phyloP scores from a whole-genome alignment of 768 basidiomycete genomes.

The Tulasnella sp. region DNA sequence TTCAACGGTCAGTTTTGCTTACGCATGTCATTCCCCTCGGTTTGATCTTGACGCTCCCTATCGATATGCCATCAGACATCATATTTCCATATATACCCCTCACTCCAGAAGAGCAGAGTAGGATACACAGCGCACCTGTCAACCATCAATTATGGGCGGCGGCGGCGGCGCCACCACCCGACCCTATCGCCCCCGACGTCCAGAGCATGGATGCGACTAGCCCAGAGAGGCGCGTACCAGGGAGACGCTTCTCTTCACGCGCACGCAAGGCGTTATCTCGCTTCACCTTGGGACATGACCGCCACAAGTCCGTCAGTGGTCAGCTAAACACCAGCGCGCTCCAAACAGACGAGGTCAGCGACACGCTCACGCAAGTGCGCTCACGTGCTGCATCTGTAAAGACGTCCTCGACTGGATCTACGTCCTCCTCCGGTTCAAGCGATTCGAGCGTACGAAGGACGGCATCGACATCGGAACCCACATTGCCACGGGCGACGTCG shows the following conservation, averaged over 20 bases:
- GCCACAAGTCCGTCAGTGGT: not conserved
- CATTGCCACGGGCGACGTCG: not conserved
- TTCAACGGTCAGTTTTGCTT: constrained; percentile 5
- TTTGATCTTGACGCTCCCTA: not conserved
- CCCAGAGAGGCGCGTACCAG: not conserved
- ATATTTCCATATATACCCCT: constrained; percentile 1
- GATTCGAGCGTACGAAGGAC: not conserved
- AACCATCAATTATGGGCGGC: not conserved
- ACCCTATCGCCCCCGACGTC: not conserved
- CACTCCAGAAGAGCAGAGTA: not conserved
- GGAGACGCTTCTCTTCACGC: not conserved
- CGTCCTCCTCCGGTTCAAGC: not conserved
- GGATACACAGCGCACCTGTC: not conserved
- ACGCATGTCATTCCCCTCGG: not conserved
- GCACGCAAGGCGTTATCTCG: constrained; percentile 6
- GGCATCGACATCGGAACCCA: not conserved
- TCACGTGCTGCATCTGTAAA: not conserved
- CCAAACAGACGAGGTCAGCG: no score
- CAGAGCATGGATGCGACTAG: not conserved
- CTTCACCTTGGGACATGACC: not conserved
- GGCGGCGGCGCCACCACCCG: not conserved
- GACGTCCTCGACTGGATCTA: not conserved
- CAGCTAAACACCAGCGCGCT: not conserved
- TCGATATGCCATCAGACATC: constrained; percentile 2
- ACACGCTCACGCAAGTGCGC: not conserved